These are phyloP conservation scores for Penicillium sp. DNA, from an alignment of 2,329 filamentous ascomycete genomes.

Conservation along the genomic window DNA sequence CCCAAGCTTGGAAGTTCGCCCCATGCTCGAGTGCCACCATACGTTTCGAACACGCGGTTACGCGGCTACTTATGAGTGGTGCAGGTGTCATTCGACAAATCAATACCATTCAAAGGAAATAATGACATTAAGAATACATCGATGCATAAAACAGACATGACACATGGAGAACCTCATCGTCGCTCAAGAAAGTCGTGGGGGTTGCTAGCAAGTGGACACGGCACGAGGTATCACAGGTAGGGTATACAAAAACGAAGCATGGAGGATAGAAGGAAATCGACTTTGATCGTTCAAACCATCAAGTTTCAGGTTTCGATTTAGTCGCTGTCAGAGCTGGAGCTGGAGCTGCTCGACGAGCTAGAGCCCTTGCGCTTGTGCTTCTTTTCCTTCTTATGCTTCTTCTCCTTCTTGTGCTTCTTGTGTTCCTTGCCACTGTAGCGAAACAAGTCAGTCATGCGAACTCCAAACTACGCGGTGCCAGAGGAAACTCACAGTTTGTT, in stretches of 20 bases:
- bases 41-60: no score
- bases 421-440: constrained; percentile 12
- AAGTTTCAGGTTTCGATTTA: background rate
- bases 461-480: background rate
- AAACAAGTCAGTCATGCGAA: background rate
- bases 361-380: constrained; percentile 18
- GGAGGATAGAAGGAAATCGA: background rate
- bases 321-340: constrained; percentile 19
- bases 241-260: constrained; percentile 1
- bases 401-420: constrained; percentile 18
- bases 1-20: no score
- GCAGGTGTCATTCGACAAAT: no score
- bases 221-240: background rate
- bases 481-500: constrained; percentile 18
- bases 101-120: no score
- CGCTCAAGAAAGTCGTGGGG: no score
- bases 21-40: no score
- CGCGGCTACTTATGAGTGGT: no score
- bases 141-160: no score
- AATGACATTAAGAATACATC: no score
- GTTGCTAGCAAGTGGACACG: no score
- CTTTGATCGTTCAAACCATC: background rate
- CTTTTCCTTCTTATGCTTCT: constrained; percentile 20
- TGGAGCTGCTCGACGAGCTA: constrained; percentile 14
- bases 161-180: no score